Conservation (phyloP, 352 stramenopile genomes). For the Phytophthora megakarya region DNA sequence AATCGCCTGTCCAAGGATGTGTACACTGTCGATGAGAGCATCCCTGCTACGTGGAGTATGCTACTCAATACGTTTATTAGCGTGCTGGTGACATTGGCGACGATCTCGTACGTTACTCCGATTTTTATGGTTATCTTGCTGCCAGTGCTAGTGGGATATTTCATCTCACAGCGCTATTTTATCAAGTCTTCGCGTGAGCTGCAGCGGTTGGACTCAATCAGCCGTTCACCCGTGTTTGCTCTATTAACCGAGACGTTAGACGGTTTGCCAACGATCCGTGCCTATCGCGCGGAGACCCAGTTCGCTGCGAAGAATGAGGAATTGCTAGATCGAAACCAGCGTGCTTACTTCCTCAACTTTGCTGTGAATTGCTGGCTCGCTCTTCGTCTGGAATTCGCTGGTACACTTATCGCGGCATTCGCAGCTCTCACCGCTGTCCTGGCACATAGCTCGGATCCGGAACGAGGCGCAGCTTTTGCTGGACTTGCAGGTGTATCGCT, state of each 20-base stretch:
- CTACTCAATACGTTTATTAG: conserved; percentile 77
- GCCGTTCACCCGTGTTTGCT: conserved; percentile 94
- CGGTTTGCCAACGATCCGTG: conserved; percentile 94
- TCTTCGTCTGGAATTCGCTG: conserved; percentile 74
- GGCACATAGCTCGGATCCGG: conserved; percentile 46
- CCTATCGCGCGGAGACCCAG: conserved; percentile 58
- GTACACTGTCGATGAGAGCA: conserved; percentile 76
- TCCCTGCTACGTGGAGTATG: conserved; percentile 70
- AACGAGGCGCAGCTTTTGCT: conserved; percentile 50
- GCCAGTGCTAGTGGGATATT: conserved; percentile 72
- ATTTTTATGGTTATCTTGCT: conserved; percentile 75
- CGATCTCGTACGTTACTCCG: conserved; percentile 74
- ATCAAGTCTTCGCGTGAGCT: conserved; percentile 92
- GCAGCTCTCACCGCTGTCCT: conserved; percentile 62
- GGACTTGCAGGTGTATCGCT: conserved; percentile 72
- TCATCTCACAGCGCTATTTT: conserved; percentile 91
- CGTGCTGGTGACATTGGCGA: conserved; percentile 64
- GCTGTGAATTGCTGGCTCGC: conserved; percentile 79
- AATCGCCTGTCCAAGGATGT: conserved; percentile 83
- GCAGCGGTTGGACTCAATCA: conserved; percentile 96
- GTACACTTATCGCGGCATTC: conserved; percentile 63
- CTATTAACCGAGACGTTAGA: conserved; percentile 95
- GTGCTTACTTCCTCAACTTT: conserved; percentile 78
- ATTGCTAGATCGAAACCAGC: conserved; percentile 69
- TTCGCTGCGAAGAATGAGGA: conserved; percentile 60